These are phyloP conservation scores for Hyparrhenia diplandra DNA, from an alignment of 176 grass and related monocot species.

Conservation along the genomic window DNA sequence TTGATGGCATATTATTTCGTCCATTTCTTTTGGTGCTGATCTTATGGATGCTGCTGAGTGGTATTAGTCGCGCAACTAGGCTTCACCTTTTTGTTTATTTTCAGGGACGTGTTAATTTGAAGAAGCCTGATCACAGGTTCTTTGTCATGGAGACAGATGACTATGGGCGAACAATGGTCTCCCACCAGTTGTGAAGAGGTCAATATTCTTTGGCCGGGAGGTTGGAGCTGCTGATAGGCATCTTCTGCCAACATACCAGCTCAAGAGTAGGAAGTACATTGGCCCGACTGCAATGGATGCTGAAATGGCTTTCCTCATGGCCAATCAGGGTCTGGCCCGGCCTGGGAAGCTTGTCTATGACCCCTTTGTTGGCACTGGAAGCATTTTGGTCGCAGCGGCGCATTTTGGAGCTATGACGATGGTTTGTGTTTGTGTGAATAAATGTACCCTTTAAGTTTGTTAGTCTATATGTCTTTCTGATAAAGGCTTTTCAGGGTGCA, in stretches of 20 bases:
- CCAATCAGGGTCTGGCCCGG: constrained; percentile 67
- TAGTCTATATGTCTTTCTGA: constrained; percentile 16
- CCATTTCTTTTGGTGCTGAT: not conserved
- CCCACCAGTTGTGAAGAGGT: constrained; percentile 74
- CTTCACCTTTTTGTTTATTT: not conserved
- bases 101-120: constrained; percentile 88
- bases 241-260: constrained; percentile 80
- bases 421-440: constrained; percentile 41
- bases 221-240: constrained; percentile 86
- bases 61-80: not conserved
- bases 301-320: constrained; percentile 98
- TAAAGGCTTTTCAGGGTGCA: constrained; percentile 76
- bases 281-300: constrained; percentile 92
- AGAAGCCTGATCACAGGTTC: constrained; percentile 76
- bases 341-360: constrained; percentile 86
- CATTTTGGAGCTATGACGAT: constrained; percentile 99
- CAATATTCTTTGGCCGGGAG: constrained; percentile 80
- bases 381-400: constrained; percentile 88
- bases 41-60: not conserved
- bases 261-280: constrained; percentile 89
- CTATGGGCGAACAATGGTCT: constrained; percentile 83
- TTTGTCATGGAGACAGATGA: constrained; percentile 94
- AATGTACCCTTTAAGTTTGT: not conserved
- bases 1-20: not conserved
- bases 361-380: constrained; percentile 88